Base-by-base conservation (phyloP, 192 early-diverging fungal genomes). In the Fimicolochytrium jonesii region DNA sequence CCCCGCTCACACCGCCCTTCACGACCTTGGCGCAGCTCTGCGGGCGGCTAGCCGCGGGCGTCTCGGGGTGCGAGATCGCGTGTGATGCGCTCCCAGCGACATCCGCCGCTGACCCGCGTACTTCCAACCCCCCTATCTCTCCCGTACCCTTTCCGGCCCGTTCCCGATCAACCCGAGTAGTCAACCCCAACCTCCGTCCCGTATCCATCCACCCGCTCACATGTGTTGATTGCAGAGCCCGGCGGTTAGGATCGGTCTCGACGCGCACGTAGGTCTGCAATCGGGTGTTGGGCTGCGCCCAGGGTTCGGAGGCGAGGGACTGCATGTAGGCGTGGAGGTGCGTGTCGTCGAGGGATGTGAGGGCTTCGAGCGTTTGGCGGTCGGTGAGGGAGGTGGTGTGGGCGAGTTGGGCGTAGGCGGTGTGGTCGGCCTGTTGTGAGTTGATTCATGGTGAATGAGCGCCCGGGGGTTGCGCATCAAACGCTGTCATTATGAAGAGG, bases 241-340 rank as follows among this genome's bases (percentile, higher is more conserved):
- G 34, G 26, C 18, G 22, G 28, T 60, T 45, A 20, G 6, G 44
- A 26, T 34, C 46, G 6, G 49, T 52, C 33, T 67, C 56, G 32
- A 31, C 48, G 6, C 64, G 33, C 7, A 72, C 52, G 44, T 64
- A 64, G 9, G 26, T 17, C 37, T 72, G 71, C 13, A 72, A 51
- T 6, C 65, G 50, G 23, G 57, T 42, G 56, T 72, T 72, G 28
- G 70, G 33, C 0, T 37, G 22, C 6, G 71, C 71, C 71, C 71
- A 72, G 9, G 51, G 53, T 59, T 72, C 71, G 18, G 26, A 17
- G 1, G 71, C 50, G 17, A 68, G 26, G 28, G 37, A 22, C 15
- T 28, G 32, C 71, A 68, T 72, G 61, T 72, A 72, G 9, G 29
- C 57, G 1, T 29, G 10, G 31, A 70, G 51, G 15, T 54, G 28